Evolutionary conservation across 2,329 filamentous ascomycete genomes (phyloP).

Genomic region (Diaporthe helianthi): DNA sequence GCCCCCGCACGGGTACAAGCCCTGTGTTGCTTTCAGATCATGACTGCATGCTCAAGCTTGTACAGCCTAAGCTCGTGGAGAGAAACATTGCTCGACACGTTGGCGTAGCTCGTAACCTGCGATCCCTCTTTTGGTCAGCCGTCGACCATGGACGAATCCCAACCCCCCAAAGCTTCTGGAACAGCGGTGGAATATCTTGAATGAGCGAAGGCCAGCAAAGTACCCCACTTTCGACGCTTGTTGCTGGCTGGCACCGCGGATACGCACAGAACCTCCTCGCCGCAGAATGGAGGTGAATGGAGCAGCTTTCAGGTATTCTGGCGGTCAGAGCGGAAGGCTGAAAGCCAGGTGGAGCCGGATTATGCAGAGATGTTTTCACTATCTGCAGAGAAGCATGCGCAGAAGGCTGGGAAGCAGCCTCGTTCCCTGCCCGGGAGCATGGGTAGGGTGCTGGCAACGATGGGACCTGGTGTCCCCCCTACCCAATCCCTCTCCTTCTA

Average conservation of each 20-base stretch:
- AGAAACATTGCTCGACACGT: conserved; percentile 46
- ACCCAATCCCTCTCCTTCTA: conserved; percentile 30
- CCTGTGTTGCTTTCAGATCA: conserved; percentile 48
- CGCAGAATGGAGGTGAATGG: conserved; percentile 38
- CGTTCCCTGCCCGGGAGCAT: conserved; percentile 21
- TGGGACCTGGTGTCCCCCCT: conserved; percentile 12
- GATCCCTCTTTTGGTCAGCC: conserved; percentile 43
- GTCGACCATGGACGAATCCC: conserved; percentile 40
- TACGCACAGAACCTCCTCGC: conserved; percentile 47
- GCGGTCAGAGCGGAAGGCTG: conserved; percentile 37
- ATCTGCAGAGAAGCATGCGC: conserved; percentile 35
- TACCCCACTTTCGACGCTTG: conserved; percentile 31
- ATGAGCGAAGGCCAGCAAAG: conserved; percentile 31
- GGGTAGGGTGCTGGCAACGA: conserved; percentile 20
- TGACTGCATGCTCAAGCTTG: conserved; percentile 49
- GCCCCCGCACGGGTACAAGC: conserved; percentile 37
- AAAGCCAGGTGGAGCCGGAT: conserved; percentile 28
- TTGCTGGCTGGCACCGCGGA: conserved; percentile 38
- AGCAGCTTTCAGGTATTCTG: conserved; percentile 27
- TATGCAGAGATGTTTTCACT: conserved; percentile 28
- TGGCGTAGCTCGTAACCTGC: conserved; percentile 45
- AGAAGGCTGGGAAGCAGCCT: conserved; percentile 29
- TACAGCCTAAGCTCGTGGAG: conserved; percentile 48
- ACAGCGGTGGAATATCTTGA: conserved; percentile 44
- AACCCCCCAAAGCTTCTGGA: conserved; percentile 48